Evolutionary conservation across 2,329 filamentous ascomycete species (phyloP).

Genomic region (Alternaria incomplexa): DNA sequence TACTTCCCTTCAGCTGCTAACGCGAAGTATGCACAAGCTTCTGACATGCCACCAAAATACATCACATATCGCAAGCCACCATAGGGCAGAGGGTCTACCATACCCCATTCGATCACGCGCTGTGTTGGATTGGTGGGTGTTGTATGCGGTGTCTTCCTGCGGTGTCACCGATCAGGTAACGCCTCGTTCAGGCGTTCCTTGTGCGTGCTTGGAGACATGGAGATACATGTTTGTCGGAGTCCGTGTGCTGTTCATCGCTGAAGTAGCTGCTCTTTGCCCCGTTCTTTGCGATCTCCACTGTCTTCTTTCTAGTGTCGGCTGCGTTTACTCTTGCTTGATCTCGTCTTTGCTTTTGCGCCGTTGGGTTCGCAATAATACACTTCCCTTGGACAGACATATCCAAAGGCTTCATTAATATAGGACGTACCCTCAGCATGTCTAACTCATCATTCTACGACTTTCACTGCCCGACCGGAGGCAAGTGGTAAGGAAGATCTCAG

Average conservation of each 20-base stretch:
- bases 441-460: constrained; percentile 21
- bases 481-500: constrained; percentile 22
- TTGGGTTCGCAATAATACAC: neutral
- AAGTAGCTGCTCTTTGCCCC: constrained; percentile 9
- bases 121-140: constrained; percentile 9
- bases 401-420: neutral
- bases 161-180: constrained; percentile 8
- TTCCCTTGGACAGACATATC: neutral
- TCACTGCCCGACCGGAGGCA: constrained; percentile 27
- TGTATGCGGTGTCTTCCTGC: constrained; percentile 2
- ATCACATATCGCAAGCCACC: constrained; percentile 17
- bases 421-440: constrained; percentile 1
- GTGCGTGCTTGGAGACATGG: constrained; percentile 3
- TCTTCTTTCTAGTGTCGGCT: constrained; percentile 8
- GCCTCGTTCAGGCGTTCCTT: constrained; percentile 17
- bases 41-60: constrained; percentile 23
- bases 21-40: constrained; percentile 22
- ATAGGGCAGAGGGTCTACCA: constrained; percentile 8
- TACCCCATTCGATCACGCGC: constrained; percentile 6
- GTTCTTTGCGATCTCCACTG: constrained; percentile 4
- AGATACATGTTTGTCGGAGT: constrained; percentile 6
- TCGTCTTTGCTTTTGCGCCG: neutral
- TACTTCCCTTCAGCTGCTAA: constrained; percentile 19
- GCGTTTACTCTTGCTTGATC: constrained; percentile 8
- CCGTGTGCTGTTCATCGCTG: constrained; percentile 12